phyloP scores from a whole-genome alignment of 129 eudicot species.

The Helichrysum umbraculigerum region DNA sequence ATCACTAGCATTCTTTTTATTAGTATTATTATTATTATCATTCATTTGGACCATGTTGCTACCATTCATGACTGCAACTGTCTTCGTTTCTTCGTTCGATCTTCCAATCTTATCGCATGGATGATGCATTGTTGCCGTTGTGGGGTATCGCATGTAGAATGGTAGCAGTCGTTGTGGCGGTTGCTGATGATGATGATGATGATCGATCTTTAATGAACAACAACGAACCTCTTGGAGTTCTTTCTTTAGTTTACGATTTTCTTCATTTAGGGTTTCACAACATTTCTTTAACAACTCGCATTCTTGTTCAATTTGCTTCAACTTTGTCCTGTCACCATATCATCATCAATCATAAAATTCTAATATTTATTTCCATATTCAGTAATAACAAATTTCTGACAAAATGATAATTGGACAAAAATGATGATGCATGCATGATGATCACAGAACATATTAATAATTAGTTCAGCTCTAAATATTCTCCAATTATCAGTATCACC shows the following conservation, averaged over 20 bases:
- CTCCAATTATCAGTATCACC: background rate
- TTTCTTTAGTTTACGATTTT: conserved; percentile 59
- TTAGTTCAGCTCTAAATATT: too few relatives aligned
- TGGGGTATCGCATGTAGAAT: conserved; percentile 27
- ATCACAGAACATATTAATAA: too few relatives aligned
- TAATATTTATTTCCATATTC: too few relatives aligned
- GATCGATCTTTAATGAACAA: conserved; percentile 39
- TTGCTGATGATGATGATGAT: conserved; percentile 26
- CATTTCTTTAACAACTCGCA: conserved; percentile 54
- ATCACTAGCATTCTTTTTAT: conserved; percentile 18
- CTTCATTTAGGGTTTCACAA: conserved; percentile 58
- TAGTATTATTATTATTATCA: conserved; percentile 4
- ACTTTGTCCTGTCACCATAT: conserved; percentile 53
- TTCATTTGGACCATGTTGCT: conserved; percentile 8
- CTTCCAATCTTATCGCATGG: background rate
- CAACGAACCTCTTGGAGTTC: conserved; percentile 49
- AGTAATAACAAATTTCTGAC: too few relatives aligned
- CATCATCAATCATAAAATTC: conserved; percentile 4
- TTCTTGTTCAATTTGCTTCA: conserved; percentile 75
- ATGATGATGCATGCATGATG: background rate
- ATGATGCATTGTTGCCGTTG: conserved; percentile 6
- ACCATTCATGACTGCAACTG: conserved; percentile 13
- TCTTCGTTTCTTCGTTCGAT: background rate
- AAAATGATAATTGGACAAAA: too few relatives aligned
- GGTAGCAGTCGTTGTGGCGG: conserved; percentile 21